Evolutionary conservation across 306 rosid genomes (phyloP).

Genomic region (Trifolium subterraneum): DNA sequence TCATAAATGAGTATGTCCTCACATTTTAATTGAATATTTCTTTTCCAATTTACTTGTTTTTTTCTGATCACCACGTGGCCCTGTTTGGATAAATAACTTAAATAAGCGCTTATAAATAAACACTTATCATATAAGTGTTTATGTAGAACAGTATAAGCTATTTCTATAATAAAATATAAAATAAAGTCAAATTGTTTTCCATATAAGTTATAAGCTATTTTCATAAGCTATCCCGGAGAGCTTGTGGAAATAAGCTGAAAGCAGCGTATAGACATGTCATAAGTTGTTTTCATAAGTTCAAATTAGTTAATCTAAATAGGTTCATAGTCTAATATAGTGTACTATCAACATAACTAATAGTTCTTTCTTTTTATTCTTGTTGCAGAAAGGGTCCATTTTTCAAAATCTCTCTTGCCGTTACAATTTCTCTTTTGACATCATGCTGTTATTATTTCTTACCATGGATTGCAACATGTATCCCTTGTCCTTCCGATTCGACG

Average conservation of each 20-base stretch:
- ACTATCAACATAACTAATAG: neutral
- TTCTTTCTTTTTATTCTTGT: conserved; percentile 33
- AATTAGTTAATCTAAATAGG: neutral
- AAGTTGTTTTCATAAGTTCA: neutral
- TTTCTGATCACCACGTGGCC: neutral
- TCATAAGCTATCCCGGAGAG: neutral
- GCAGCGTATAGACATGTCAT: neutral
- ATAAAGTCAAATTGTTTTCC: neutral
- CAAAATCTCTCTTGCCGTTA: conserved; percentile 65
- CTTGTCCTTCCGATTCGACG: conserved; percentile 64
- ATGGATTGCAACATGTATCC: conserved; percentile 69
- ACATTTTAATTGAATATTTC: conserved; percentile 12
- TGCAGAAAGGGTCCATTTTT: conserved; percentile 74
- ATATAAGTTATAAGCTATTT: neutral
- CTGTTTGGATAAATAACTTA: neutral
- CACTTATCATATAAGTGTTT: neutral
- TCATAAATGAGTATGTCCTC: conserved; percentile 81
- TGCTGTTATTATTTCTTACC: conserved; percentile 76
- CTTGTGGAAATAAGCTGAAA: neutral
- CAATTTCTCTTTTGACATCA: conserved; percentile 72
- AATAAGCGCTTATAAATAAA: neutral
- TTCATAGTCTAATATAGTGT: conserved; percentile 3
- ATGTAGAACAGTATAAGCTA: neutral
- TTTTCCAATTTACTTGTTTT: neutral
- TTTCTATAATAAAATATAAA: neutral